These are phyloP conservation scores for Gyrodon tennesseensis DNA, from an alignment of 1,284 basidiomycete species.

Conservation along the genomic window DNA sequence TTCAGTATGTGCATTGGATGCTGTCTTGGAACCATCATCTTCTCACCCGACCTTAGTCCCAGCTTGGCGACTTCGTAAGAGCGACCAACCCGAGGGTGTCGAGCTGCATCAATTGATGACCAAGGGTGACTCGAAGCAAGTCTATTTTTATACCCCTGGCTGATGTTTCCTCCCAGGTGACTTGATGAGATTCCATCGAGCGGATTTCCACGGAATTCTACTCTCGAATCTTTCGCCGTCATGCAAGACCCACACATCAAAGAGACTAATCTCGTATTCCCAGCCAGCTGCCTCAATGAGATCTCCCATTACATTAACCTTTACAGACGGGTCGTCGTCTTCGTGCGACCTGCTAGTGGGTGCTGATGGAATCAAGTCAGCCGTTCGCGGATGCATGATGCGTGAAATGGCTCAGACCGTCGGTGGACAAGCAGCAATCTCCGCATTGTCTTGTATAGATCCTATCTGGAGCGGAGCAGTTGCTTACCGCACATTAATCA, in stretches of 20 bases:
- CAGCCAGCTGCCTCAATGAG: conserved; percentile 34
- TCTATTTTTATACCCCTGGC: conserved; percentile 15
- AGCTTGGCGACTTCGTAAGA: conserved; percentile 47
- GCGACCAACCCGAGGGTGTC: conserved; percentile 52
- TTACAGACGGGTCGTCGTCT: conserved; percentile 49
- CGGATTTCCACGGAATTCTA: conserved; percentile 49
- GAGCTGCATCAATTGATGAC: conserved; percentile 52
- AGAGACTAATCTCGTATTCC: conserved; percentile 47
- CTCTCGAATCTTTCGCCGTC: conserved; percentile 42
- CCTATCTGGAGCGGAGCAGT: conserved; percentile 50
- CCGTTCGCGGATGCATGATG: conserved; percentile 49
- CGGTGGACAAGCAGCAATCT: conserved; percentile 22
- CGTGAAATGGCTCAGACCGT: conserved; percentile 35
- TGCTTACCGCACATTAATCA: conserved; percentile 48
- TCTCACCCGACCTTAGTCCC: conserved; percentile 42
- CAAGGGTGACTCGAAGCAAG: conserved; percentile 44
- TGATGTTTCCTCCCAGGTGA: conserved; percentile 41
- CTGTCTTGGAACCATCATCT: neutral
- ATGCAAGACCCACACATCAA: conserved; percentile 44
- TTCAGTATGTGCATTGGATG: conserved; percentile 32
- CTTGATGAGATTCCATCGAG: conserved; percentile 48
- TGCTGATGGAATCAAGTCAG: conserved; percentile 57
- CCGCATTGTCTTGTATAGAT: conserved; percentile 36
- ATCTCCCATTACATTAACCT: conserved; percentile 45
- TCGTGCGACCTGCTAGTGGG: conserved; percentile 54